These are phyloP conservation scores for Diplodia mutila DNA, from an alignment of 2,329 filamentous ascomycete genomes.

Conservation along the genomic window DNA sequence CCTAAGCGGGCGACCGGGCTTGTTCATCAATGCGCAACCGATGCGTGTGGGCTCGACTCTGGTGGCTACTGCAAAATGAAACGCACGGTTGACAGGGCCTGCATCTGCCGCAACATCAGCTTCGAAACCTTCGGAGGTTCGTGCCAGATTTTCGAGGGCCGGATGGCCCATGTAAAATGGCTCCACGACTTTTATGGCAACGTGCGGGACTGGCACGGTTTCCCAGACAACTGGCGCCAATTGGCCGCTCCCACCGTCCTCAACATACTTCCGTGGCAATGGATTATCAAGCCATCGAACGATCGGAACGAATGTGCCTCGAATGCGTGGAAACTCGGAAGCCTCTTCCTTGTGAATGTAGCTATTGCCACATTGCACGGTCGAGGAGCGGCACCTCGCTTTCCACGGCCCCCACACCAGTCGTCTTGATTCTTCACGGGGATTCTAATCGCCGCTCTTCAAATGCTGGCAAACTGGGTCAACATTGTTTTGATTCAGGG, in stretches of 20 bases:
- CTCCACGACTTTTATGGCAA: constrained; percentile 37
- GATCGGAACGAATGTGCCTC: constrained; percentile 31
- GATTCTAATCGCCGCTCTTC: constrained; percentile 31
- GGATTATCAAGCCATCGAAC: constrained; percentile 32
- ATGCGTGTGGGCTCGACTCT: constrained; percentile 39
- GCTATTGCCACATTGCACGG: constrained; percentile 29
- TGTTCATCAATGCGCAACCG: constrained; percentile 35
- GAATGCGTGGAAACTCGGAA: constrained; percentile 33
- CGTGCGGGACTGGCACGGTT: constrained; percentile 37
- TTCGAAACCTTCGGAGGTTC: constrained; percentile 36
- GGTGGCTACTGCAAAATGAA: constrained; percentile 38
- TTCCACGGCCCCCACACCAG: no score
- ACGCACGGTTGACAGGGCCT: constrained; percentile 36
- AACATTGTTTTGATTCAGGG: constrained; percentile 33
- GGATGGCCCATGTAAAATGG: constrained; percentile 40
- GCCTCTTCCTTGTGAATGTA: constrained; percentile 33
- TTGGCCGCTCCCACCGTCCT: constrained; percentile 31
- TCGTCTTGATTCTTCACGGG: constrained; percentile 35
- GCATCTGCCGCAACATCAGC: constrained; percentile 37
- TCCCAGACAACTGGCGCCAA: constrained; percentile 37
- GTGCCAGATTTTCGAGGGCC: constrained; percentile 38
- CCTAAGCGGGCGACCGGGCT: constrained; percentile 31
- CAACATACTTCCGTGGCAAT: constrained; percentile 41
- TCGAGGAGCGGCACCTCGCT: constrained; percentile 17
- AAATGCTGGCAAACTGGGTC: constrained; percentile 33